Percentiles rank a stretch among this genome's conserved stretches.
Evolutionary conservation across 202 grass and related monocot species (phyloP).

Genomic region (Hordeum pubiflorum): DNA sequence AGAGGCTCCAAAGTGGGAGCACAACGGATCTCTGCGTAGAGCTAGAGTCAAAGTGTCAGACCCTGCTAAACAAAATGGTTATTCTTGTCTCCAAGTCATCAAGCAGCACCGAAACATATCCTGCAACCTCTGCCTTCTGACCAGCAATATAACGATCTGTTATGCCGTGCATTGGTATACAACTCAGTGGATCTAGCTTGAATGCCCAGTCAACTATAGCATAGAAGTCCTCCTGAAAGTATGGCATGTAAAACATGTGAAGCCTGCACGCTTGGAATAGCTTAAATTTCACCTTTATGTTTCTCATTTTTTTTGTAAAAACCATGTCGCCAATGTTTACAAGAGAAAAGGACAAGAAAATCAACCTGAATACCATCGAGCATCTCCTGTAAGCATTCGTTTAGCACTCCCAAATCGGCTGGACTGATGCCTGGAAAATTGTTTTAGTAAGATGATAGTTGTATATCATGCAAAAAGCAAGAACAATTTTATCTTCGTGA

Average conservation of each 20-base stretch:
- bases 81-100: constrained; percentile 79
- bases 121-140: constrained; percentile 74
- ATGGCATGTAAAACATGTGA: constrained; percentile 20
- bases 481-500: background rate
- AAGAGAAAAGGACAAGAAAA: background rate
- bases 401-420: constrained; percentile 53
- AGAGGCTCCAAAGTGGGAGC: background rate
- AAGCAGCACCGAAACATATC: constrained; percentile 79
- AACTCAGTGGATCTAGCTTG: constrained; percentile 79
- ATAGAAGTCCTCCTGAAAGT: constrained; percentile 78
- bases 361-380: constrained; percentile 78
- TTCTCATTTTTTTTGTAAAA: background rate
- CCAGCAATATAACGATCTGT: constrained; percentile 85
- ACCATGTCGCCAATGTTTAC: background rate
- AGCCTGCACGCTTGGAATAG: background rate
- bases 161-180: constrained; percentile 90
- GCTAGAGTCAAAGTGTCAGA: constrained; percentile 40
- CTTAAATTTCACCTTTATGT: background rate
- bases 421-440: constrained; percentile 38
- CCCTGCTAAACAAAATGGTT: constrained; percentile 68
- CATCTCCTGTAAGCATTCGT: constrained; percentile 70
- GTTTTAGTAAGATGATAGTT: constrained; percentile 10
- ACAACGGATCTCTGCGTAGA: background rate
- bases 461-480: constrained; percentile 12
- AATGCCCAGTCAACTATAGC: constrained; percentile 77